A percentile compares a stretch with the other conserved stretches of the same genome.
These are phyloP conservation scores for Elongisporangium prolatum DNA, from an alignment of 352 stramenopile genomes.

Conservation along the genomic window DNA sequence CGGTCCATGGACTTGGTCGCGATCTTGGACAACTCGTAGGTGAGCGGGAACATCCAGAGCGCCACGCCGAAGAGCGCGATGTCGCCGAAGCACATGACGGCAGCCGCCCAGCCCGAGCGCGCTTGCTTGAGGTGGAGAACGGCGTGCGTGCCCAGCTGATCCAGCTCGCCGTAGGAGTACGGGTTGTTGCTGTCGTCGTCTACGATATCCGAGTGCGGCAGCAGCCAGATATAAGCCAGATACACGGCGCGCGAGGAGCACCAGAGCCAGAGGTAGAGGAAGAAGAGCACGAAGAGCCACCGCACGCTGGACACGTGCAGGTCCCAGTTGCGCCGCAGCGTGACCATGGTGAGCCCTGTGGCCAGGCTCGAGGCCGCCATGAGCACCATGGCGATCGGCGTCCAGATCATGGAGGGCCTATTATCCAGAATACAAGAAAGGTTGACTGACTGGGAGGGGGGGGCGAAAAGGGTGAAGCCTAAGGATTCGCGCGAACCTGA, in stretches of 20 bases:
- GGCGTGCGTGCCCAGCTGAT: slow-evolving; percentile 29
- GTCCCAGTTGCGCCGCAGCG: slow-evolving; percentile 37
- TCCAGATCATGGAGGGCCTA: slow-evolving; percentile 19
- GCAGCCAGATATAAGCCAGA: slow-evolving; percentile 26
- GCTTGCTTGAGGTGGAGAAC: slow-evolving; percentile 31
- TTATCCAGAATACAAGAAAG: neutral
- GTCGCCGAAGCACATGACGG: slow-evolving; percentile 32
- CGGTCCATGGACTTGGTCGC: slow-evolving; percentile 44
- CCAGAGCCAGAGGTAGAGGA: slow-evolving; percentile 43
- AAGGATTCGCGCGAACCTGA: neutral
- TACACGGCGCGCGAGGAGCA: slow-evolving; percentile 31
- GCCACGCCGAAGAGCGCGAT: slow-evolving; percentile 33
- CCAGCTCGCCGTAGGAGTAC: slow-evolving; percentile 2
- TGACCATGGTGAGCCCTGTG: slow-evolving; percentile 35
- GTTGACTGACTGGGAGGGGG: slow-evolving; percentile 1
- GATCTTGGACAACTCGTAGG: slow-evolving; percentile 43
- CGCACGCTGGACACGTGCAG: slow-evolving; percentile 47
- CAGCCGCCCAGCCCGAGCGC: slow-evolving; percentile 20
- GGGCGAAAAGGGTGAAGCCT: neutral
- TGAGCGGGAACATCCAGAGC: slow-evolving; percentile 45
- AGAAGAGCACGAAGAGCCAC: slow-evolving; percentile 62
- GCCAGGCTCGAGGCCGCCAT: slow-evolving; percentile 32
- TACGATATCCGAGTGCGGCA: slow-evolving; percentile 1
- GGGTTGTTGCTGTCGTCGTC: slow-evolving; percentile 5
- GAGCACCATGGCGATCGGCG: slow-evolving; percentile 19